Evolutionary conservation across 2,329 filamentous ascomycete genomes (phyloP).

Genomic region (Aspergillus arachidicola): DNA sequence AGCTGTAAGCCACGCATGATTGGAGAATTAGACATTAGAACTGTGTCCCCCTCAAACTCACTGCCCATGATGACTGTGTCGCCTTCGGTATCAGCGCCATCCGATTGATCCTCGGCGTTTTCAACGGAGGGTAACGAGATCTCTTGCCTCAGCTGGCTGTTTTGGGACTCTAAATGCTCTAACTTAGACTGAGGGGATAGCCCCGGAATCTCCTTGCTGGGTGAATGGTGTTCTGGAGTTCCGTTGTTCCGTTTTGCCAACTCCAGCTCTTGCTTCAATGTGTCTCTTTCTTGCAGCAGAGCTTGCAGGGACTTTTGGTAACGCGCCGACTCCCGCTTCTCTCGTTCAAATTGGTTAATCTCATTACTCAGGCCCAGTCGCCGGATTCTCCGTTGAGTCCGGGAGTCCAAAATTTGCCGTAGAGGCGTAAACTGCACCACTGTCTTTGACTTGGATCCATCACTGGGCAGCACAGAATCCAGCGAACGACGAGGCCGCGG

Average conservation of each 20-base stretch:
- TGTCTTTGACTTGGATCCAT: constrained; percentile 26
- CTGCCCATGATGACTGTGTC: constrained; percentile 35
- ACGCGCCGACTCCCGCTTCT: constrained; percentile 35
- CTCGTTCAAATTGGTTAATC: constrained; percentile 46
- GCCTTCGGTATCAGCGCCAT: constrained; percentile 12
- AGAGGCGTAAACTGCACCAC: constrained; percentile 50
- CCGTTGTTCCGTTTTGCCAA: constrained; percentile 16
- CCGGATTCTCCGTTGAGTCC: constrained; percentile 47
- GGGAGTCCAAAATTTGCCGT: constrained; percentile 45
- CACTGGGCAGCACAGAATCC: constrained; percentile 24
- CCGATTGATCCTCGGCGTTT: constrained; percentile 4
- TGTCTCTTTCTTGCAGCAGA: constrained; percentile 31
- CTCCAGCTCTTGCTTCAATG: constrained; percentile 30
- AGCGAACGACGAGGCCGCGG: constrained; percentile 24
- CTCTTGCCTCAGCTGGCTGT: constrained; percentile 23
- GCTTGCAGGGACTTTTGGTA: constrained; percentile 29
- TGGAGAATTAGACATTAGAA: constrained; percentile 37
- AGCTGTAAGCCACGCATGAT: constrained; percentile 25
- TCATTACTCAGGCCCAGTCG: constrained; percentile 51
- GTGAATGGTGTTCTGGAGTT: constrained; percentile 8
- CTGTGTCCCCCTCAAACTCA: constrained; percentile 25
- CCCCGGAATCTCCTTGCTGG: constrained; percentile 21
- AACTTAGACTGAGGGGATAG: constrained; percentile 21
- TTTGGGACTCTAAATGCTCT: constrained; percentile 24
- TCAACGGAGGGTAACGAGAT: constrained; percentile 18